Base-by-base conservation (phyloP, 78 protist species). In the Pigoraptor vietnamica region DNA sequence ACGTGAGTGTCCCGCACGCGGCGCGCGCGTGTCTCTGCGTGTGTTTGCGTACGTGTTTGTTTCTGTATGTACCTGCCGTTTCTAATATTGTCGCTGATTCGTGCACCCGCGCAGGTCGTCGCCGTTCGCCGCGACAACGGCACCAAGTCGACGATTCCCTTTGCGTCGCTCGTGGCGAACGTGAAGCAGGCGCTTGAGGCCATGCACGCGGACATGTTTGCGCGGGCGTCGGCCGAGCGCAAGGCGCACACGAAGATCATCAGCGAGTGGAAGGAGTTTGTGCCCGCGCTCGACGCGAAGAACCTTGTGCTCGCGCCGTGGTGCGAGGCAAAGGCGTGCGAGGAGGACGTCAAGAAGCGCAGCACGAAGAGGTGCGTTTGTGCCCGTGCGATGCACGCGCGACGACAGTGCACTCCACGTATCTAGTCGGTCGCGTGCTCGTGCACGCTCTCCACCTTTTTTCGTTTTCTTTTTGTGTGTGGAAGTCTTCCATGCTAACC, bases 281-380 rank as follows among this genome's bases (percentile, higher is more conserved):
- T 96, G n/a, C 93, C 97, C 89, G 86, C 93, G 29, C 91, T 98
- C 86, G 93, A 95, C 93, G 88, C 23, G 36, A 39, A 67, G 40
- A 40, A 91, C 90, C 36, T 95, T 33, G 86, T 35, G 32, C 90
- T 95, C 0, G 96, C 90, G 19, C 98, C 99, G 56, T 98, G 95
- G 95, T 98, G 99, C 92, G 93, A 92, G 23, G 92, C 86, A 35
- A 39, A 9, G 48, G 93, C 36, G 29, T 97, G 98, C 88, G 99
- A 98, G 89, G 97, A 96, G 35, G 84, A 39, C 39, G 67, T 39
- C 29, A 88, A 34, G 29, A 39, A 87, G 94, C 19, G 87, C 89
- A n/a, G 37, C 19, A 21, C 82, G 82, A 82, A 33, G 90, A 24
- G 24, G 87, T 89, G 24, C 2, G 91, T 32, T 23, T 14, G 83